A percentile compares a stretch with the other conserved stretches of the same genome.
Conservation (phyloP, 495 filamentous ascomycete genomes). For the Daldinia bambusicola region DNA sequence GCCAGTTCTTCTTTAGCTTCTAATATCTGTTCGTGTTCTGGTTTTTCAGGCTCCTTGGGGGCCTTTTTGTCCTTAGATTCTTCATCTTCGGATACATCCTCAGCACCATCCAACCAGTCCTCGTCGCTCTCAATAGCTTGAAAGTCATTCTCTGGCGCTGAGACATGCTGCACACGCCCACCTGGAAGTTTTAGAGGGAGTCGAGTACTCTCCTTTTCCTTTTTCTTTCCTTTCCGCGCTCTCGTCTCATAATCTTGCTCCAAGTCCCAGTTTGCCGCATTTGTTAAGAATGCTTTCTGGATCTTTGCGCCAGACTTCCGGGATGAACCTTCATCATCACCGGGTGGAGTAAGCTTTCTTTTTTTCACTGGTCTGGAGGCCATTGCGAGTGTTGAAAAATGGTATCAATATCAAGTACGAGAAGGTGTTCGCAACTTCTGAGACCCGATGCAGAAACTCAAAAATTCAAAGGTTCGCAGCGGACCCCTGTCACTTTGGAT, state of each 20-base stretch:
- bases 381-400: slow-evolving; percentile 43
- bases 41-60: slow-evolving; percentile 67
- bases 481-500: slow-evolving; percentile 10
- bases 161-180: slow-evolving; percentile 72
- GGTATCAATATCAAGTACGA: slow-evolving; percentile 10
- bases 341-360: slow-evolving; percentile 56
- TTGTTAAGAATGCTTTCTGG: slow-evolving; percentile 59
- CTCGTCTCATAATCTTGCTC: slow-evolving; percentile 90
- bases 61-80: slow-evolving; percentile 36
- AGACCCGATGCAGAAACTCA: slow-evolving; percentile 28
- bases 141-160: slow-evolving; percentile 54
- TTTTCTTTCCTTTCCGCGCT: slow-evolving; percentile 76
- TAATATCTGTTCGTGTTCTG: slow-evolving; percentile 78
- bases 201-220: slow-evolving; percentile 75
- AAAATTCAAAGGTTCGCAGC: slow-evolving; percentile 35
- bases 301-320: slow-evolving; percentile 45
- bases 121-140: slow-evolving; percentile 63
- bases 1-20: slow-evolving; percentile 94
- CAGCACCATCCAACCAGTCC: slow-evolving; percentile 61
- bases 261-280: slow-evolving; percentile 75
- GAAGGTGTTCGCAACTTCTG: slow-evolving; percentile 1
- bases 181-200: slow-evolving; percentile 86
- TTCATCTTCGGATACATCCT: slow-evolving; percentile 53
- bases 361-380: slow-evolving; percentile 56
- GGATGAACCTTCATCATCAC: slow-evolving; percentile 46